Evolutionary conservation across 768 basidiomycete species (phyloP).

Genomic region (Russula sp.): DNA sequence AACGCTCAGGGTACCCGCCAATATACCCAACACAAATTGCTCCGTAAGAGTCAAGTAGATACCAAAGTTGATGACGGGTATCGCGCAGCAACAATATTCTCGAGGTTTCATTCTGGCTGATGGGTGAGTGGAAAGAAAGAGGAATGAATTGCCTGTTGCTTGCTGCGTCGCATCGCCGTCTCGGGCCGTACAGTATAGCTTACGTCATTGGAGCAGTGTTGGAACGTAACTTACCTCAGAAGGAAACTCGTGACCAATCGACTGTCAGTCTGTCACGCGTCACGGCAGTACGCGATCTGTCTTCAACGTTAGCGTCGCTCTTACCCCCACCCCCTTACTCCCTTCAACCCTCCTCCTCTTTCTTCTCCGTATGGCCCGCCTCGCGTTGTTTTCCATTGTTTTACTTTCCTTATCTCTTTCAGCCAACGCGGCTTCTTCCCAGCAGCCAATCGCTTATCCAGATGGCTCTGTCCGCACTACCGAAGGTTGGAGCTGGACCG

Average conservation of each 20-base stretch:
- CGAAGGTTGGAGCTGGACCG: slow-evolving; percentile 59
- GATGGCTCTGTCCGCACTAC: slow-evolving; percentile 38
- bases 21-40: slow-evolving; percentile 64
- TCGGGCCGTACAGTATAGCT: background rate
- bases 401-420: slow-evolving; percentile 32
- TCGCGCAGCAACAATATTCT: slow-evolving; percentile 91
- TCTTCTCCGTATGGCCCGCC: slow-evolving; percentile 33
- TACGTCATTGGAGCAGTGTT: background rate
- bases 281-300: background rate
- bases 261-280: slow-evolving; percentile 11
- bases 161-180: too few relatives aligned
- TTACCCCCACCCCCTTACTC: background rate
- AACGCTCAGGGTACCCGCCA: slow-evolving; percentile 70
- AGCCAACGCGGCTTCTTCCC: slow-evolving; percentile 35
- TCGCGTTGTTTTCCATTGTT: slow-evolving; percentile 36
- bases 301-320: background rate
- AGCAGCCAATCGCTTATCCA: slow-evolving; percentile 35
- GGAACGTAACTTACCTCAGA: too few relatives aligned
- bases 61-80: slow-evolving; percentile 87
- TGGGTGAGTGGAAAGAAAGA: slow-evolving; percentile 11
- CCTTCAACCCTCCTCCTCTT: background rate
- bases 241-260: too few relatives aligned
- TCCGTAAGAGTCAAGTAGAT: slow-evolving; percentile 78
- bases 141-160: background rate
- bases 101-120: slow-evolving; percentile 58